Evolutionary conservation across 176 grass and related monocot genomes (phyloP).

Genomic region (Bolboschoenus planiculmis): DNA sequence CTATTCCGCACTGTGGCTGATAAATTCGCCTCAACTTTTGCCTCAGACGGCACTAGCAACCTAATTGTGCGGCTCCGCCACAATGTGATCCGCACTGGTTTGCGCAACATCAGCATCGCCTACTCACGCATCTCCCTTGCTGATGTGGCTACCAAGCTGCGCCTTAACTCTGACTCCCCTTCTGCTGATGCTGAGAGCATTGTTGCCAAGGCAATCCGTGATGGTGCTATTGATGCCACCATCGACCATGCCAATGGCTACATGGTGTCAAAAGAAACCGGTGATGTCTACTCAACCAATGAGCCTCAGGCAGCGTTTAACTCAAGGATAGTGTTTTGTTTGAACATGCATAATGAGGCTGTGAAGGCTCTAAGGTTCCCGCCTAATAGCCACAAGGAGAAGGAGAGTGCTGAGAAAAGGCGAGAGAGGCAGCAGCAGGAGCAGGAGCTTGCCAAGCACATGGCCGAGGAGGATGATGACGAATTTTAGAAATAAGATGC

Average conservation of each 20-base stretch:
- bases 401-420: slow-evolving; percentile 80
- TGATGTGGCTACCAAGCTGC: slow-evolving; percentile 77
- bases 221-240: slow-evolving; percentile 79
- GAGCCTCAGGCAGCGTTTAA: slow-evolving; percentile 79
- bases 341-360: slow-evolving; percentile 85
- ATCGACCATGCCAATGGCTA: slow-evolving; percentile 70
- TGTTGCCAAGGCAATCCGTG: slow-evolving; percentile 70
- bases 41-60: slow-evolving; percentile 62
- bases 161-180: slow-evolving; percentile 49
- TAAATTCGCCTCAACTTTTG: slow-evolving; percentile 57
- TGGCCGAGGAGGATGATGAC: slow-evolving; percentile 80
- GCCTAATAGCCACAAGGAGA: slow-evolving; percentile 78
- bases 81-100: slow-evolving; percentile 78
- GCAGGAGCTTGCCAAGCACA: slow-evolving; percentile 83
- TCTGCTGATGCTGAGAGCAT: slow-evolving; percentile 77
- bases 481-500: slow-evolving; percentile 48
- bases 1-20: slow-evolving; percentile 66
- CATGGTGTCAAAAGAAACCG: slow-evolving; percentile 79
- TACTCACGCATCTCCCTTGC: slow-evolving; percentile 75
- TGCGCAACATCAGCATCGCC: slow-evolving; percentile 78
- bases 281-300: slow-evolving; percentile 75
- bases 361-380: slow-evolving; percentile 71
- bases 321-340: slow-evolving; percentile 74
- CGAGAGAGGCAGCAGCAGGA: slow-evolving; percentile 72
- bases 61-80: slow-evolving; percentile 75